Conservation (phyloP, 345 rosid genomes). For the Eucalyptus microcorys region DNA sequence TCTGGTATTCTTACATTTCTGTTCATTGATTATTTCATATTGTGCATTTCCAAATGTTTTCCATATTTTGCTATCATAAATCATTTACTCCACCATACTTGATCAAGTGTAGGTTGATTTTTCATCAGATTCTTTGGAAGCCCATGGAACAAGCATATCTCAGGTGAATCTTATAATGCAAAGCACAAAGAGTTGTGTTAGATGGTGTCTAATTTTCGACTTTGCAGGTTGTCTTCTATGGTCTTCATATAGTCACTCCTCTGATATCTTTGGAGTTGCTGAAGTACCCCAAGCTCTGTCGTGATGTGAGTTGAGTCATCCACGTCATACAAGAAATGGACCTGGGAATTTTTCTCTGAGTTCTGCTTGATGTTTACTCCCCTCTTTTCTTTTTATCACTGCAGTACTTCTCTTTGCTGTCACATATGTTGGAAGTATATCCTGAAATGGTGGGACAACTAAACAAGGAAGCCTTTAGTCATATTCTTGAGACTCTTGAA, state of each 20-base stretch:
- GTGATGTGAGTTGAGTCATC: constrained; percentile 53
- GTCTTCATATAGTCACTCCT: constrained; percentile 86
- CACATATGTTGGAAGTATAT: constrained; percentile 93
- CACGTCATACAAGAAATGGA: not conserved
- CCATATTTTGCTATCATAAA: not conserved
- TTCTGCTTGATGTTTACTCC: not conserved
- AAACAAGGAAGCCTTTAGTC: constrained; percentile 61
- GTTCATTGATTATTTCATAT: not conserved
- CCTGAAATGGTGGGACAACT: constrained; percentile 82
- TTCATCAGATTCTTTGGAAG: constrained; percentile 69
- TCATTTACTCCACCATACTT: not conserved
- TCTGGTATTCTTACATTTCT: constrained; percentile 28
- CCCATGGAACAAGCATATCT: constrained; percentile 61
- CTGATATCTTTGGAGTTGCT: constrained; percentile 82
- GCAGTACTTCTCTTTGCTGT: constrained; percentile 82
- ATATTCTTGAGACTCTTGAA: constrained; percentile 74
- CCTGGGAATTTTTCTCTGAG: not conserved
- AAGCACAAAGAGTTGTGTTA: not conserved
- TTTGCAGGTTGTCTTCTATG: constrained; percentile 85
- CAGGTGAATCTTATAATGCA: constrained; percentile 37
- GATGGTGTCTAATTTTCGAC: constrained; percentile 6
- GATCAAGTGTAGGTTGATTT: constrained; percentile 63
- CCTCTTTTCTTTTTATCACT: constrained; percentile 1
- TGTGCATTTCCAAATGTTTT: not conserved
- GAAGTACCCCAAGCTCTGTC: constrained; percentile 97